Conservation (phyloP, 306 rosid genomes). For the Inga laurina region DNA sequence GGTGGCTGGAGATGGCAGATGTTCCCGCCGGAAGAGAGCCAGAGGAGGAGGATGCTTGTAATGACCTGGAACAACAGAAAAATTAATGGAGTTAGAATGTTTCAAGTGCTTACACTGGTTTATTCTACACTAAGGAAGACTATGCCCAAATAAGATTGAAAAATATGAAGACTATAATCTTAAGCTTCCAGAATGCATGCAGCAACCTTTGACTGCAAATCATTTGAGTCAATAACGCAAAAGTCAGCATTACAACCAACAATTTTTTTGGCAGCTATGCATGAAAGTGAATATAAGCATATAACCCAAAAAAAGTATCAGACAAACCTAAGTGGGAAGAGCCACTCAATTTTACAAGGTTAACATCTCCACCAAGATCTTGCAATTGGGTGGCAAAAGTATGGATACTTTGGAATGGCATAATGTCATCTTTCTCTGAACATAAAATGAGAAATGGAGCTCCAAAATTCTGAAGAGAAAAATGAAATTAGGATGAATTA, state of each 20-base stretch:
- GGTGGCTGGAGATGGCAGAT: too few relatives aligned
- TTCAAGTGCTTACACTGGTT: neutral
- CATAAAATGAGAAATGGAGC: slow-evolving; percentile 91
- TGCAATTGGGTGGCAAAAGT: slow-evolving; percentile 68
- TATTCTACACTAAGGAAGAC: neutral
- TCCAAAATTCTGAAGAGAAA: slow-evolving; percentile 64
- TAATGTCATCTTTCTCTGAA: slow-evolving; percentile 83
- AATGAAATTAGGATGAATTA: slow-evolving; percentile 22
- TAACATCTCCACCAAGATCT: slow-evolving; percentile 52
- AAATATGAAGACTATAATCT: neutral
- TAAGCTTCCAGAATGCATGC: neutral
- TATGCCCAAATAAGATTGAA: neutral
- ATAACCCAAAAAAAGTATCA: neutral
- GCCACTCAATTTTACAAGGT: slow-evolving; percentile 13
- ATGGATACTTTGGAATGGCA: slow-evolving; percentile 61
- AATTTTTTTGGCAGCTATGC: neutral
- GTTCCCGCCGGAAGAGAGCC: too few relatives aligned
- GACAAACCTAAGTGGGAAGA: slow-evolving; percentile 19
- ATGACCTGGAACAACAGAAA: slow-evolving; percentile 50
- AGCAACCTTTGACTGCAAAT: neutral
- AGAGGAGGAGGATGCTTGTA: slow-evolving; percentile 48
- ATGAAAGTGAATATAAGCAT: neutral
- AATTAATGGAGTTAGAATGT: neutral
- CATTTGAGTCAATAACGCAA: neutral
- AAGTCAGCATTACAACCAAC: neutral